Conservation (phyloP, 2,329 filamentous ascomycete genomes). For the Phyllachora maydis region DNA sequence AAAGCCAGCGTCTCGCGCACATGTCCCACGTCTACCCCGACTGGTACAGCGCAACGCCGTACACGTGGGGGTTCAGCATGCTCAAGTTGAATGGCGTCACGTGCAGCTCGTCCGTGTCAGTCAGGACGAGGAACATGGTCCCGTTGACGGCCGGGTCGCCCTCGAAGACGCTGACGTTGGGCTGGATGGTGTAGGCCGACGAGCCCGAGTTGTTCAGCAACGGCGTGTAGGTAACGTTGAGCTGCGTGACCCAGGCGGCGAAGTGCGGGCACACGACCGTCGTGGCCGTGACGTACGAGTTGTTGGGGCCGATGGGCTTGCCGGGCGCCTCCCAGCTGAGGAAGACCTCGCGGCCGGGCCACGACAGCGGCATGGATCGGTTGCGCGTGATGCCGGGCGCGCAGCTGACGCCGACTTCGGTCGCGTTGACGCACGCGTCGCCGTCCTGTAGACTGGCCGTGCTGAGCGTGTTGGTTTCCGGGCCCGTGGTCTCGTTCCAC, state of each 20-base stretch:
- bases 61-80: conserved; percentile 56
- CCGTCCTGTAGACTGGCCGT: conserved; percentile 19
- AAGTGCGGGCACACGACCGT: conserved; percentile 38
- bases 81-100: conserved; percentile 61
- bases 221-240: conserved; percentile 52
- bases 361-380: conserved; percentile 49
- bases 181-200: conserved; percentile 50
- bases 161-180: conserved; percentile 43
- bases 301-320: conserved; percentile 53
- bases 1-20: no score
- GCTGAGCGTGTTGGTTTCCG: conserved; percentile 32
- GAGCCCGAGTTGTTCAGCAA: conserved; percentile 30
- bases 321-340: conserved; percentile 56
- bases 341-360: conserved; percentile 50
- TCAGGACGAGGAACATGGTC: conserved; percentile 63
- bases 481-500: conserved; percentile 42
- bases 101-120: conserved; percentile 42
- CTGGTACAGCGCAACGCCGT: conserved; percentile 56
- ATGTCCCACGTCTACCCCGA: no score
- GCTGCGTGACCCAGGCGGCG: conserved; percentile 58
- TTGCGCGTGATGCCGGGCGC: conserved; percentile 45
- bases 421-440: conserved; percentile 36
- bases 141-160: conserved; percentile 53
- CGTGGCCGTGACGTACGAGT: conserved; percentile 52
- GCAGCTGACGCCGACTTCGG: conserved; percentile 33